These are phyloP conservation scores for Mortierella sp. DNA, from an alignment of 371 early-diverging fungal genomes.

Conservation along the genomic window DNA sequence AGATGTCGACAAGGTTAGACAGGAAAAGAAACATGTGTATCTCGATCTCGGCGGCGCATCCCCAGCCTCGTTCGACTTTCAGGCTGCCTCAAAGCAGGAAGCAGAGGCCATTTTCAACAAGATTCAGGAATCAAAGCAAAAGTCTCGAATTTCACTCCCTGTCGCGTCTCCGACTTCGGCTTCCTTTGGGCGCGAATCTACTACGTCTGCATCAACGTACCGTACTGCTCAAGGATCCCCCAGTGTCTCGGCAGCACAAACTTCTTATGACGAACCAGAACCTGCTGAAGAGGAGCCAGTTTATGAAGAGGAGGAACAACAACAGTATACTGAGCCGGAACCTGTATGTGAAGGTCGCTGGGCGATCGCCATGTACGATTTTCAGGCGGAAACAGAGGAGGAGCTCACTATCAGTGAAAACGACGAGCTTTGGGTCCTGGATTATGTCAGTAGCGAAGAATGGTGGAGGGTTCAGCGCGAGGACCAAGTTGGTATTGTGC, in stretches of 20 bases:
- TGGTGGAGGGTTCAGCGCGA: slow-evolving; percentile 75
- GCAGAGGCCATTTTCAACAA: slow-evolving; percentile 75
- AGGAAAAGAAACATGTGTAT: slow-evolving; percentile 71
- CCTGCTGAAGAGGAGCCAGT: slow-evolving; percentile 42
- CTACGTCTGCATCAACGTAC: slow-evolving; percentile 44
- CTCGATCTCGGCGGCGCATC: slow-evolving; percentile 68
- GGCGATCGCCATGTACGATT: slow-evolving; percentile 83
- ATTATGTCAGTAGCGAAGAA: slow-evolving; percentile 78
- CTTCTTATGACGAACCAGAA: slow-evolving; percentile 27
- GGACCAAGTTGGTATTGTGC: slow-evolving; percentile 64
- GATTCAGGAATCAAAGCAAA: slow-evolving; percentile 65
- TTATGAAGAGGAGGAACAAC: slow-evolving; percentile 29
- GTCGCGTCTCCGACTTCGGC: slow-evolving; percentile 31
- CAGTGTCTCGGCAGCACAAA: slow-evolving; percentile 27
- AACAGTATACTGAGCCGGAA: slow-evolving; percentile 47
- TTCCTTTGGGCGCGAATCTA: slow-evolving; percentile 35
- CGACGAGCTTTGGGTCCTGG: slow-evolving; percentile 79
- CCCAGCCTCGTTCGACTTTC: slow-evolving; percentile 70
- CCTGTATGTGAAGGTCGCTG: slow-evolving; percentile 54
- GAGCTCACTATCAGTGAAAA: slow-evolving; percentile 79
- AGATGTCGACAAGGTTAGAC: slow-evolving; percentile 67
- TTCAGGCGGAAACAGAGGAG: slow-evolving; percentile 77
- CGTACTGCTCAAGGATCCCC: slow-evolving; percentile 50
- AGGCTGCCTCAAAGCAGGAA: slow-evolving; percentile 73
- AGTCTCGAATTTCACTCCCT: slow-evolving; percentile 53